phyloP scores from a whole-genome alignment of 768 basidiomycete species.

The Mycena maculata region DNA sequence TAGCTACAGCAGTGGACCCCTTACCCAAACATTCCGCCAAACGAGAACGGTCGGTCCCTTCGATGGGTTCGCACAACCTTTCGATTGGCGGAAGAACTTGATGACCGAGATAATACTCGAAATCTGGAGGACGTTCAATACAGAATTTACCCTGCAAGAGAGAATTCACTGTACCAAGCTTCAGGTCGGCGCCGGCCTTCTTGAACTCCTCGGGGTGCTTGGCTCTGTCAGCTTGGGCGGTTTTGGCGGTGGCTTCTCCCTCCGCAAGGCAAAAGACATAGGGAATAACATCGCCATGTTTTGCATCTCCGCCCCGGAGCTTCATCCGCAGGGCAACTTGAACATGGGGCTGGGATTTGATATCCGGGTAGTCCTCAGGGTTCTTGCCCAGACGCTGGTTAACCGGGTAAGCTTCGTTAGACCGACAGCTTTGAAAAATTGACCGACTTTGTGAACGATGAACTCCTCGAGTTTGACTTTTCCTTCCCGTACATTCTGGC shows the following conservation, averaged over 20 bases:
- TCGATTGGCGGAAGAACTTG: slow-evolving; percentile 96
- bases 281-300: slow-evolving; percentile 92
- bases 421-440: neutral
- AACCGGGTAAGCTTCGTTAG: neutral
- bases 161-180: slow-evolving; percentile 68
- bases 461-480: slow-evolving; percentile 91
- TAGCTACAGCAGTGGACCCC: slow-evolving; percentile 33
- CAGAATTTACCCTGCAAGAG: neutral
- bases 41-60: slow-evolving; percentile 92
- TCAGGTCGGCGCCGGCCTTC: slow-evolving; percentile 69
- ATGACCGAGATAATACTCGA: slow-evolving; percentile 89
- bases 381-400: slow-evolving; percentile 92
- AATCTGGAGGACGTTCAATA: slow-evolving; percentile 64
- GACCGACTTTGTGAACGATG: slow-evolving; percentile 88
- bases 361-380: slow-evolving; percentile 97
- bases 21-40: slow-evolving; percentile 95
- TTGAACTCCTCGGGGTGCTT: slow-evolving; percentile 94
- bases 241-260: slow-evolving; percentile 76
- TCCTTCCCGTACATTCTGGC: slow-evolving; percentile 83
- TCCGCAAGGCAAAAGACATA: slow-evolving; percentile 92
- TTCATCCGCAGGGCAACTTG: slow-evolving; percentile 95
- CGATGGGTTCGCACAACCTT: slow-evolving; percentile 94
- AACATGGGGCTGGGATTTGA: slow-evolving; percentile 94
- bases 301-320: slow-evolving; percentile 81
- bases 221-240: slow-evolving; percentile 88